Evolutionary conservation across 1,139 yeast species (phyloP), one percentile per base, ranked within the genome.

Genomic region (Nakaseomyces bracarensis): DNA sequence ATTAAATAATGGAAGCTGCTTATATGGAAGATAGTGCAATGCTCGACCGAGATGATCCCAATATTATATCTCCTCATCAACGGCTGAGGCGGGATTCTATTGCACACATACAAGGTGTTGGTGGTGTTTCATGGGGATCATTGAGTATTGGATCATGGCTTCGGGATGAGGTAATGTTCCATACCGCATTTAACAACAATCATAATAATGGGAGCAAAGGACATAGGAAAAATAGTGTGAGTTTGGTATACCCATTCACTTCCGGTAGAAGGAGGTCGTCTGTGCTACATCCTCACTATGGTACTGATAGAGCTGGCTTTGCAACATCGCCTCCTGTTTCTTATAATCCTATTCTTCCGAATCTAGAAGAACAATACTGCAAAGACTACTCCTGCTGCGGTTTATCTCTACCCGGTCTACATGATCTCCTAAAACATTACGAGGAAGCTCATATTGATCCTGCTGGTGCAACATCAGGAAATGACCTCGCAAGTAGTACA

Each of bases 311-410:
- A n/a, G 20, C 30, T 2, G 38, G 37, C 15, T 15, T 33, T 10
- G 21, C 41, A n/a, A 39, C 37, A 9, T 34, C 42, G 20, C 42
- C 42, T 5, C 35, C 30, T 10, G 38, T 28, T n/a, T 28, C 42
- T 9, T 35, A 28, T 23, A 31, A 27, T 13, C 39, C 42, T 19
- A 22, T 86, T 61, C 70, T 89, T 49, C 96, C 97, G 13, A 84
- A 85, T 56, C 70, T 91, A 48, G 98, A 91, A 64, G 95, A 95
- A 10, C 89, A 89, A 63, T 91, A 89, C 64, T 91, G 98, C 64
- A 85, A 84, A 63, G 98, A 91, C 66, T 91, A 91, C 65, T 79
- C 89, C 46, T 91, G 98, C 64, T 91, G 98, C 67, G 98, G 97
- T 26, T 82, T 83, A 61, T 69, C 82, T 35, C 71, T 91, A 46